Conservation (phyloP, 495 filamentous ascomycete genomes). For the Chaetomidium leptoderma region DNA sequence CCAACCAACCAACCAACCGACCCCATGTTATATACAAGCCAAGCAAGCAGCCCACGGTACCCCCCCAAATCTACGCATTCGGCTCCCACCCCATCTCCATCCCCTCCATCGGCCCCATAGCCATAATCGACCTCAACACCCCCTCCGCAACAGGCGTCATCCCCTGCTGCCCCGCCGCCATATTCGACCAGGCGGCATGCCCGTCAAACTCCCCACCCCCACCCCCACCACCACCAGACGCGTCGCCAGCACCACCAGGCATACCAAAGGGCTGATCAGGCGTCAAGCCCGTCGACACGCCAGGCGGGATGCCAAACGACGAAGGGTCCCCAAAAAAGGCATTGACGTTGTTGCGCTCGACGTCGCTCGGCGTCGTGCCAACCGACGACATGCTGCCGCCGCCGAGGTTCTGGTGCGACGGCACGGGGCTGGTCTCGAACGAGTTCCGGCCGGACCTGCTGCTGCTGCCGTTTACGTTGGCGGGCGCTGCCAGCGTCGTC, state of each 20-base stretch:
- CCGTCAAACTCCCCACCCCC: neutral
- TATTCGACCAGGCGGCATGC: constrained; percentile 37
- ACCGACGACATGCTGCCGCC: constrained; percentile 18
- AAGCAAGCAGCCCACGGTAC: too few relatives aligned
- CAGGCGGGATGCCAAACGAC: constrained; percentile 25
- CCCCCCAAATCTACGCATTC: constrained; percentile 12
- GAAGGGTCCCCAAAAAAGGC: constrained; percentile 36
- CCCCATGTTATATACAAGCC: too few relatives aligned
- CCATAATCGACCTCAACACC: constrained; percentile 47
- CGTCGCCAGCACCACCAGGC: constrained; percentile 4
- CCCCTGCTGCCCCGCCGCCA: constrained; percentile 33
- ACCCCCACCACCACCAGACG: neutral
- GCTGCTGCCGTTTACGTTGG: constrained; percentile 22
- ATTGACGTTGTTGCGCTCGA: constrained; percentile 27
- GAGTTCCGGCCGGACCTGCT: constrained; percentile 37
- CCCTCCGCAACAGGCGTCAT: constrained; percentile 50
- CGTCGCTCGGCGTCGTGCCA: constrained; percentile 29
- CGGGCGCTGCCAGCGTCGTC: constrained; percentile 1
- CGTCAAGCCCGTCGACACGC: constrained; percentile 30
- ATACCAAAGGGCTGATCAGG: constrained; percentile 23
- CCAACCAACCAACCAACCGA: neutral
- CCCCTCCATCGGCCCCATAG: constrained; percentile 42
- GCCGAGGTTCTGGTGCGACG: constrained; percentile 34
- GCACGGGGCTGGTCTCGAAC: constrained; percentile 44
- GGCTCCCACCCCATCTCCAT: constrained; percentile 38